Evolutionary conservation across 2,329 filamentous ascomycete species (phyloP).

Genomic region (Dactylonectria estremocensis): DNA sequence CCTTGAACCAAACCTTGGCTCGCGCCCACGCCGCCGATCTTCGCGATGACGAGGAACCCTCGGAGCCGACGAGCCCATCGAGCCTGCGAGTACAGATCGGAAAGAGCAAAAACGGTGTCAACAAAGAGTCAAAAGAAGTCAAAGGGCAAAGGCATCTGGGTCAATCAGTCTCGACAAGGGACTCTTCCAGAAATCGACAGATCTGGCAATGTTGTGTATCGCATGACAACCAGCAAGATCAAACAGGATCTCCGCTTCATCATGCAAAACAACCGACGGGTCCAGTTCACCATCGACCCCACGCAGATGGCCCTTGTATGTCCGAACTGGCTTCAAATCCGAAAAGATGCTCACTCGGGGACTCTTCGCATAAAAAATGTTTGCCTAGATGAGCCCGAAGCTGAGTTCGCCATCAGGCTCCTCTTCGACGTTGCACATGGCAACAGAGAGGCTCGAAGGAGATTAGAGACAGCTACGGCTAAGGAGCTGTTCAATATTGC

Average conservation of each 20-base stretch:
- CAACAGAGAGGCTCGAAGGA: background rate
- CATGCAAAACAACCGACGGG: background rate
- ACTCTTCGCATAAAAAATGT: background rate
- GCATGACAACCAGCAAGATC: background rate
- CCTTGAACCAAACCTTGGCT: background rate
- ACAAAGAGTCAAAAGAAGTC: background rate
- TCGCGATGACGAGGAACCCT: background rate
- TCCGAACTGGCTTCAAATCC: background rate
- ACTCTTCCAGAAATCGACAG: background rate
- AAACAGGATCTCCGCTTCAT: background rate
- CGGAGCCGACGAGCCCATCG: background rate
- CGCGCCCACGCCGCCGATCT: background rate
- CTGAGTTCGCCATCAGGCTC: slow-evolving; percentile 17
- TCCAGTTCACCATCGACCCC: slow-evolving; percentile 1
- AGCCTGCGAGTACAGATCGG: background rate
- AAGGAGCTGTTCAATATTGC: slow-evolving; percentile 34
- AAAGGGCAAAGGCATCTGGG: background rate
- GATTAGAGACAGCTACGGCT: slow-evolving; percentile 10
- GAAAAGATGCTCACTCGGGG: background rate
- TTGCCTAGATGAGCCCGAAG: slow-evolving; percentile 1
- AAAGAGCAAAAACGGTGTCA: background rate
- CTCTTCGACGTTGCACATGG: slow-evolving; percentile 30
- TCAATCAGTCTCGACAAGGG: background rate
- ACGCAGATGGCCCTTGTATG: background rate
- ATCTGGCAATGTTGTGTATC: background rate